Base-by-base conservation (phyloP, 1,284 basidiomycete species). In the Austroboletus niveus region DNA sequence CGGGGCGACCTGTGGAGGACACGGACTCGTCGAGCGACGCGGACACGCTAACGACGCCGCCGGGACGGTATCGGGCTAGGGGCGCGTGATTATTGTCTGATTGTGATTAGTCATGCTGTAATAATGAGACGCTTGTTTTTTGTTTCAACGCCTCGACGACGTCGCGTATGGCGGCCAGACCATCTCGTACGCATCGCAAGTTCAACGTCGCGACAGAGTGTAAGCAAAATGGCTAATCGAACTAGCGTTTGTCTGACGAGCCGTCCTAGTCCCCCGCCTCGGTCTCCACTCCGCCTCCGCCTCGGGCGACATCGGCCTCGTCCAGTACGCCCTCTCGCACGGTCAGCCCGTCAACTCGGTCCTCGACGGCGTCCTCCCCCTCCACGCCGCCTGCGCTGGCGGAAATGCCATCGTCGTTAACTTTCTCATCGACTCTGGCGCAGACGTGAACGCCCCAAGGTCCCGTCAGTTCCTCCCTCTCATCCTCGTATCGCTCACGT, bases 321-420 rank as follows among this genome's bases (percentile, higher is more conserved):
- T 90, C 50, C 84, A 87, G 64, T 94, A 89, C 69, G 94, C 94
- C 8, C 78, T 98, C 30, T 83, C 85, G n/a, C 86, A 94, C 62
- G 94, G 94, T 7, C 94, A 97, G 65, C 94, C 94, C 8, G 84
- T 94, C 66, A 96, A 98, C 70, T 90, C 92, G 7, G 89, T 95
- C 30, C 79, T 95, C 49, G 92, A 94, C 65, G 94, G 94, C 45
- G 88, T 97, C 5, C 82, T 95, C 29, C 94, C 94, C 1, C 78
- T 98, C 14, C 94, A 98, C 66, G 93, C 92, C 5, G 94, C 94
- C 2, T 89, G 85, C 60, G 89, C 91, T 0, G 91, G 91, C 27
- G 94, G 94, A 2, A 89, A 84, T 64, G 87, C 89, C 54, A 80
- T 85, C 48, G 89, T 96, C 46, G 92, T 96, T 29, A 82, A 82